Percentiles rank a stretch among this genome's conserved stretches.
Evolutionary conservation across 139 green algal genomes (phyloP).

Genomic region (Chlamydomonas sphaeroides): DNA sequence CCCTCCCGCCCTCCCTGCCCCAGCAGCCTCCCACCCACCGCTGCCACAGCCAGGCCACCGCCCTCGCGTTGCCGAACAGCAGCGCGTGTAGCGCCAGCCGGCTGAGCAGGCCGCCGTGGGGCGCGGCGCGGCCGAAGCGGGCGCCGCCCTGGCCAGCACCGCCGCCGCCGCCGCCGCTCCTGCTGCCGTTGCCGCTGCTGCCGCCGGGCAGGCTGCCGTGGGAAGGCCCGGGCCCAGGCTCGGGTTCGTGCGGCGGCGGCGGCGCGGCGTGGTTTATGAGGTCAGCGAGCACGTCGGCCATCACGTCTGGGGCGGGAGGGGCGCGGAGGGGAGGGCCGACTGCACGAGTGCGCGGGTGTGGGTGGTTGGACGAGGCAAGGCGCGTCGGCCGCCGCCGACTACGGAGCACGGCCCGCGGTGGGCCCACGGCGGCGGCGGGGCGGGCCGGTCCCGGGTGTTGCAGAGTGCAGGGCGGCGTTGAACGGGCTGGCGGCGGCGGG

Average conservation of each 20-base stretch:
- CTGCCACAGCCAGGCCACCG: constrained; percentile 79
- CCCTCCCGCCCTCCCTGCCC: background rate
- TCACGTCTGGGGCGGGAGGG: constrained; percentile 12
- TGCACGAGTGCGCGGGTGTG: background rate
- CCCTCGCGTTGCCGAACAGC: constrained; percentile 74
- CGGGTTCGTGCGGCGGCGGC: background rate
- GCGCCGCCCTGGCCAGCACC: background rate
- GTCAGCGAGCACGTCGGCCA: constrained; percentile 70
- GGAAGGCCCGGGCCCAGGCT: no score
- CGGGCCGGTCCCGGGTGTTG: no score
- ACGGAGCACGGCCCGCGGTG: no score
- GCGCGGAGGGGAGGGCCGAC: background rate
- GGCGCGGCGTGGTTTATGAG: constrained; percentile 51
- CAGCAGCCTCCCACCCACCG: no score
- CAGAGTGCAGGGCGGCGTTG: no score
- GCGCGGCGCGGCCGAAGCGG: background rate
- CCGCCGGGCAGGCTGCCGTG: no score
- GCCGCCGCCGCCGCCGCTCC: constrained; percentile 14
- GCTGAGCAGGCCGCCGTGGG: constrained; percentile 53
- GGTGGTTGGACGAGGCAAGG: no score
- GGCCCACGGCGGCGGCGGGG: no score
- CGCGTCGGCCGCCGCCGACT: no score
- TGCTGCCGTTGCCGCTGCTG: background rate
- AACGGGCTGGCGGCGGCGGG: no score
- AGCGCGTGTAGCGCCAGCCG: constrained; percentile 76